Base-by-base conservation (phyloP, 345 rosid genomes). In the Rhodamnia argentea region DNA sequence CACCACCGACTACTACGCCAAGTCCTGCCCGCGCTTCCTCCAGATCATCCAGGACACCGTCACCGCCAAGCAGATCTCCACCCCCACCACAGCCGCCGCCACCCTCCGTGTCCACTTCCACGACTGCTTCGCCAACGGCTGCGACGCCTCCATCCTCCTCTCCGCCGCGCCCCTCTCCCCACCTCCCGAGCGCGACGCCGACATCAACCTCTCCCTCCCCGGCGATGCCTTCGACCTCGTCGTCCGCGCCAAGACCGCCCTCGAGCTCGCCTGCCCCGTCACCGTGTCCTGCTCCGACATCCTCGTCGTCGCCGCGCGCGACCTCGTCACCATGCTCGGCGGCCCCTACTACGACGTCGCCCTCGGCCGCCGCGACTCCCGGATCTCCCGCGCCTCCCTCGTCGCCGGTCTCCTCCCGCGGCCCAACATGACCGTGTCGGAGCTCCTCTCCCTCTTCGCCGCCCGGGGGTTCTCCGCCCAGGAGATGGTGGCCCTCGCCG, bases 281-380 rank as follows among this genome's bases (percentile, higher is more conserved):
- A 91, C 93, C 32, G 98, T 97, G 85, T 97, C 99, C 51, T 97
- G 99, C 87, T 88, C 99, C 85, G 99, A 96, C 85, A 96, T 97
- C 85, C 94, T 97, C 87, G 89, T 96, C 24, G 92, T 90, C 74
- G 97, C 99, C 1, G 85, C 98, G 2, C 98, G 98, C 40, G 98
- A 97, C 90, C 98, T 96, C 40, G 78, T 94, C 4, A 85, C 89
- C 13, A 94, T 94, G 92, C 91, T 95, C 54, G 98, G 96, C 5
- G 98, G 96, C 3, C 99, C 99, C 3, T 89, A 88, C 89, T 97
- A 96, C 90, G 87, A 82, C 9, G 98, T 97, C 59, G 84, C 22
- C 56, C 92, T 97, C 20, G 99, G 99, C 50, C 93, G 99, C 10
- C 92, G 92, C 52, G 99, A 97, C 87, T 84, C 90, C 12, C 91